Base-by-base conservation (phyloP, 2,329 filamentous ascomycete genomes). In the Coniochaeta sp. region DNA sequence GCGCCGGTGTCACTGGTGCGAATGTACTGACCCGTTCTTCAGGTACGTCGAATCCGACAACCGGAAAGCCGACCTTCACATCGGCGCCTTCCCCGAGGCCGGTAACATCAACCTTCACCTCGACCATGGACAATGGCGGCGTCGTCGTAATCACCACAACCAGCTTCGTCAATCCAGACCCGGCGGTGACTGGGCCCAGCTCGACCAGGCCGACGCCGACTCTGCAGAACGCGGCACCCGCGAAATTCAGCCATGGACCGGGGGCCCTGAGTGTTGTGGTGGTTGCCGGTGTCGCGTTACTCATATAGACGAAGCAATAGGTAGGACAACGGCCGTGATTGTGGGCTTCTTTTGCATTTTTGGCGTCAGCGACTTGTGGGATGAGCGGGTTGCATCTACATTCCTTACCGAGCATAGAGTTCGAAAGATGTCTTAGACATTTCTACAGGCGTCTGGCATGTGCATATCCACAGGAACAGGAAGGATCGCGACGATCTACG, bases 61-160 rank as follows among this genome's bases (percentile, higher is more conserved):
- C 75, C 12, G 73, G 69, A 14, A 76, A 19, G 28, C 33, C 40
- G 26, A 55, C 22, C 58, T 11, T 38, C 58, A 5, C 57, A 54
- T 67, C 62, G 17, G 36, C 57, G 64, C 72, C 33, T 67, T 79
- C 60, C 62, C 69, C 66, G 11, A 67, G 59, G 60, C 58, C 65
- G 50, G 62, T 69, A 12, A 66, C 70, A 7, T 67, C 73, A 26
- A 79, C 77, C 0, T 70, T 71, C 62, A 83, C 80, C n/a, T 78
- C 77, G 7, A 81, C 79, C 7, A 68, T 76, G 38, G 65, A 71
- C 14, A 70, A 79, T 57, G 81, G 81, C 28, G 75, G 72, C 34
- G 71, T 78, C 59, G 75, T 75, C 3, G 73, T 77, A 14, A 69
- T 81, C 57, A 82, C 79, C 12, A 74, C 74, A n/a, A 82, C 80